A percentile compares a stretch with the other conserved stretches of the same genome.
Evolutionary conservation across 495 filamentous ascomycete species (phyloP).

Genomic region (Jackrogersella minutella): DNA sequence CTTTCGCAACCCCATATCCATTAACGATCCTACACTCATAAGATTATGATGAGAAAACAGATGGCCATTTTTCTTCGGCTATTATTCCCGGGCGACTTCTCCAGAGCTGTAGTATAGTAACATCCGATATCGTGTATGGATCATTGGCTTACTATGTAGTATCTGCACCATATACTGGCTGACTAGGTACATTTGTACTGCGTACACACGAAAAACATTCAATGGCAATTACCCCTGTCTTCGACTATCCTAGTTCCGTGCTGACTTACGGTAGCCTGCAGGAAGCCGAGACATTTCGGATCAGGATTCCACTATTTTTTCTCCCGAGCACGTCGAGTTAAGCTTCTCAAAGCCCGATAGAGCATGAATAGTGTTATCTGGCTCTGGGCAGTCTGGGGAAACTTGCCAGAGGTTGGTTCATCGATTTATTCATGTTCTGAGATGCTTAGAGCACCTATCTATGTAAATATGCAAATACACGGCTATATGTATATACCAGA

Average conservation of each 20-base stretch:
- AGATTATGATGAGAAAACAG: slow-evolving; percentile 1
- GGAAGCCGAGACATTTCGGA: slow-evolving; percentile 37
- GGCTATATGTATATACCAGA: neutral
- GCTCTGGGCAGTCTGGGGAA: neutral
- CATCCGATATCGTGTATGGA: too few relatives aligned
- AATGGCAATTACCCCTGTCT: slow-evolving; percentile 17
- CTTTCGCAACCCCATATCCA: neutral
- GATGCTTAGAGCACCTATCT: too few relatives aligned
- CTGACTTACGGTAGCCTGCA: slow-evolving; percentile 30
- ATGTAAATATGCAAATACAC: too few relatives aligned
- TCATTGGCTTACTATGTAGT: too few relatives aligned
- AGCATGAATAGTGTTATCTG: neutral
- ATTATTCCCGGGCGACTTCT: too few relatives aligned
- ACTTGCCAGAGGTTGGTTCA: too few relatives aligned
- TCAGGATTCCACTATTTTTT: slow-evolving; percentile 32
- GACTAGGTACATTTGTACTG: neutral
- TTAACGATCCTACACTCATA: neutral
- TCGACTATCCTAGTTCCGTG: slow-evolving; percentile 19
- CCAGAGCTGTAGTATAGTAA: too few relatives aligned
- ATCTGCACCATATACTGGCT: neutral
- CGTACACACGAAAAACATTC: neutral
- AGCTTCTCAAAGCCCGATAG: slow-evolving; percentile 1
- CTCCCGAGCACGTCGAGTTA: slow-evolving; percentile 16
- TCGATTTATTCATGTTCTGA: too few relatives aligned
- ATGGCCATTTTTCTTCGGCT: too few relatives aligned